phyloP scores from a whole-genome alignment of 495 filamentous ascomycete genomes.

The Geopyxis carbonaria region DNA sequence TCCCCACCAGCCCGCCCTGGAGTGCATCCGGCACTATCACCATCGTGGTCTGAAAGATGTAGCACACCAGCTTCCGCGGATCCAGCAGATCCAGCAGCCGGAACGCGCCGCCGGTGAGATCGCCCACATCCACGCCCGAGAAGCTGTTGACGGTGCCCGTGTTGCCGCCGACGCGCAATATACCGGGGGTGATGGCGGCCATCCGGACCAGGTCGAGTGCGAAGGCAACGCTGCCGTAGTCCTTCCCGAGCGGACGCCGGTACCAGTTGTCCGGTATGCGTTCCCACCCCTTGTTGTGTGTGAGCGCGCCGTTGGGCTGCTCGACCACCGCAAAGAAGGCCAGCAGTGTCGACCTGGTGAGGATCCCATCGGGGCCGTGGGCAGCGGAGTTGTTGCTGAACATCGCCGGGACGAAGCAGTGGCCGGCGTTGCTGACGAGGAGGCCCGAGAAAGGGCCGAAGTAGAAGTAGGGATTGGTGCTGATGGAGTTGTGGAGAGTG shows the following conservation, averaged over 20 bases:
- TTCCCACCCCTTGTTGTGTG: slow-evolving; percentile 34
- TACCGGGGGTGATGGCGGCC: slow-evolving; percentile 27
- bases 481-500: slow-evolving; percentile 31
- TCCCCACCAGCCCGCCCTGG: slow-evolving; percentile 4
- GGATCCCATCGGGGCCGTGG: slow-evolving; percentile 29
- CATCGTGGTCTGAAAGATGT: slow-evolving; percentile 30
- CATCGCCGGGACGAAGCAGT: slow-evolving; percentile 31
- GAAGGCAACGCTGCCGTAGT: slow-evolving; percentile 27
- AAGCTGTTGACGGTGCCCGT: slow-evolving; percentile 39
- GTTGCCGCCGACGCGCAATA: slow-evolving; percentile 38
- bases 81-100: slow-evolving; percentile 29
- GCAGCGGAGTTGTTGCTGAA: slow-evolving; percentile 34
- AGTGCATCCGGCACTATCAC: slow-evolving; percentile 30
- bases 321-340: slow-evolving; percentile 33
- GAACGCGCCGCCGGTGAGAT: slow-evolving; percentile 36
- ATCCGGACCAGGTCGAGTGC: slow-evolving; percentile 31
- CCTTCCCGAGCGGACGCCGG: slow-evolving; percentile 27
- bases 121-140: slow-evolving; percentile 32
- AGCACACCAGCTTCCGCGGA: slow-evolving; percentile 35
- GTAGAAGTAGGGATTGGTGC: slow-evolving; percentile 38
- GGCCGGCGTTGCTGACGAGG: slow-evolving; percentile 32
- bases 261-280: slow-evolving; percentile 47
- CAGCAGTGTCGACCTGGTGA: slow-evolving; percentile 30
- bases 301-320: slow-evolving; percentile 25
- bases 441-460: slow-evolving; percentile 35